Evolutionary conservation across 441 rosid species (phyloP).

Genomic region (Pelargonium australe): DNA sequence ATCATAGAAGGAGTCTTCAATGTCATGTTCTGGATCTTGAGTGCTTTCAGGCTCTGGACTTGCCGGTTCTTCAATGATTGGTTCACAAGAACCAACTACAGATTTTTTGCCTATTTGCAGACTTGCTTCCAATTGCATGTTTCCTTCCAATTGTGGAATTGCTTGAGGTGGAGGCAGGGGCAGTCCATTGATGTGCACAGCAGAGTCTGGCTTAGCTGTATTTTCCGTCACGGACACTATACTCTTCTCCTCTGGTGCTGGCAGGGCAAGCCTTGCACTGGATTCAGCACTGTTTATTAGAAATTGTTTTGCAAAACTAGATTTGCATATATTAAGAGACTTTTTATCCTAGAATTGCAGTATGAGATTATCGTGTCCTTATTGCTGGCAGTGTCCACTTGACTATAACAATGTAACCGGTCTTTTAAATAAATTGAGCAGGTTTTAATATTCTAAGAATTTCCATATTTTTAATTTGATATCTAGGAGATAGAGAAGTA

Average conservation of each 20-base stretch:
- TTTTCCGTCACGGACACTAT: conserved; percentile 33
- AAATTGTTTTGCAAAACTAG: conserved; percentile 11
- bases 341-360: conserved; percentile 9
- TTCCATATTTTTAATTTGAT: conserved; percentile 1
- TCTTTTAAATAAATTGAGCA: conserved; percentile 1
- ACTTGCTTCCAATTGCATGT: conserved; percentile 20
- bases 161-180: conserved; percentile 37
- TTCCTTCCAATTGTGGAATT: conserved; percentile 31
- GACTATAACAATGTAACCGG: neutral
- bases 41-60: conserved; percentile 55
- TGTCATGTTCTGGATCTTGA: conserved; percentile 51
- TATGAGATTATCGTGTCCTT: neutral
- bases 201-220: conserved; percentile 28
- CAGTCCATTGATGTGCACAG: conserved; percentile 37
- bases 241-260: conserved; percentile 75
- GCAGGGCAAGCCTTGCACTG: conserved; percentile 94
- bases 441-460: neutral
- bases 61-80: conserved; percentile 81
- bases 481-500: neutral
- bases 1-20: conserved; percentile 57
- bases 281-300: conserved; percentile 18
- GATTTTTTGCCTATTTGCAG: conserved; percentile 15
- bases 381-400: conserved; percentile 2
- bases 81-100: conserved; percentile 32
- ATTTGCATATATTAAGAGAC: conserved; percentile 8